Percentiles rank a stretch among this genome's conserved stretches.
These are phyloP conservation scores for Castanea mollissima DNA, from an alignment of 306 rosid genomes.

Conservation along the genomic window DNA sequence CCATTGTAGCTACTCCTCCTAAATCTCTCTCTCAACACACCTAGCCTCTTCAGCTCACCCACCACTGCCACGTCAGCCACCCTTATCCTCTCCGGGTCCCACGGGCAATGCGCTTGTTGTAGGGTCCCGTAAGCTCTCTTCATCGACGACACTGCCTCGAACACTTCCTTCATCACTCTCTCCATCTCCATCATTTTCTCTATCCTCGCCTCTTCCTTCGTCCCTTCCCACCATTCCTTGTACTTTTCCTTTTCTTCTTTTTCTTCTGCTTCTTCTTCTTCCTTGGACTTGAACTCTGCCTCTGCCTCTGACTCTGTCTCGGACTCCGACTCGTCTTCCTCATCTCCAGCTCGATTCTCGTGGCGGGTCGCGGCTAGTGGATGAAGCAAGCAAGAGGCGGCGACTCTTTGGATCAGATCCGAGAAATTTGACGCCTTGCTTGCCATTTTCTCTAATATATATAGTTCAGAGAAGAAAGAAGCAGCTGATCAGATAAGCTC, in stretches of 20 bases:
- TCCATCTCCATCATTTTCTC: constrained; percentile 62
- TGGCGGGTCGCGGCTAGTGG: constrained; percentile 58
- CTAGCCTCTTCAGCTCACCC: constrained; percentile 73
- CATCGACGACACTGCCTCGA: constrained; percentile 76
- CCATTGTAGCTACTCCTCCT: constrained; percentile 31
- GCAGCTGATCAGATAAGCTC: constrained; percentile 18
- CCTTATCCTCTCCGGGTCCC: constrained; percentile 88
- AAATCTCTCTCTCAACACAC: constrained; percentile 70
- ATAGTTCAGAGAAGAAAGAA: background rate
- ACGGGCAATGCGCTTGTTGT: constrained; percentile 89
- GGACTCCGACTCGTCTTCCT: constrained; percentile 32
- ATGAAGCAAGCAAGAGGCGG: constrained; percentile 85
- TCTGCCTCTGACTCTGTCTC: constrained; percentile 31
- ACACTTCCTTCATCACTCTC: constrained; percentile 64
- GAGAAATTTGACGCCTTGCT: constrained; percentile 81
- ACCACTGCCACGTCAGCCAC: constrained; percentile 79
- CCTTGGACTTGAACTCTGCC: background rate
- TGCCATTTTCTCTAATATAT: constrained; percentile 44
- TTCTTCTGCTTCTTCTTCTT: constrained; percentile 1
- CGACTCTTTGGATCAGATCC: constrained; percentile 90
- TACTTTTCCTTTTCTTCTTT: constrained; percentile 20
- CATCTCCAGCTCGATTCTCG: constrained; percentile 21
- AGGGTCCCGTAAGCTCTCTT: constrained; percentile 72
- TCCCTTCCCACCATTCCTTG: constrained; percentile 29
- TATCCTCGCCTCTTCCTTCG: constrained; percentile 26